phyloP scores from a whole-genome alignment of 768 basidiomycete genomes.

The Lactifluus subvellereus region DNA sequence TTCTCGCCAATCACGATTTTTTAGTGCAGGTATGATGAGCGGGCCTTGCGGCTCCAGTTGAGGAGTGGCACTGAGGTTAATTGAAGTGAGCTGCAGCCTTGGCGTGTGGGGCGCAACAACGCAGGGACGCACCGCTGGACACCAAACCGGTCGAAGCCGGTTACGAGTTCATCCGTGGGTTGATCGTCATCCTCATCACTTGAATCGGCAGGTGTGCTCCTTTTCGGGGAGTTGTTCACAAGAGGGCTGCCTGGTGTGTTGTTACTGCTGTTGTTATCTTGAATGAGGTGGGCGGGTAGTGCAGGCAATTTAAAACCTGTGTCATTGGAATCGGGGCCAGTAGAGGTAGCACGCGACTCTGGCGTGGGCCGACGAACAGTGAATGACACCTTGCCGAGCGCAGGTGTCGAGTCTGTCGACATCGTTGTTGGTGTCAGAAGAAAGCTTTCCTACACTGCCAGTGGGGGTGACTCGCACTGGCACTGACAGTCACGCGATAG shows the following conservation, averaged over 20 bases:
- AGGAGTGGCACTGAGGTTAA: conserved; percentile 40
- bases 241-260: conserved; percentile 52
- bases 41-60: conserved; percentile 49
- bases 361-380: conserved; percentile 78
- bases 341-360: conserved; percentile 53
- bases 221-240: conserved; percentile 46
- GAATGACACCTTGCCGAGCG: conserved; percentile 72
- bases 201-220: conserved; percentile 40
- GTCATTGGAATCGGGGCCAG: conserved; percentile 56
- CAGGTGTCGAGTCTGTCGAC: conserved; percentile 24
- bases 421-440: conserved; percentile 6
- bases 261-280: conserved; percentile 33
- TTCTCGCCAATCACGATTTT: conserved; percentile 90
- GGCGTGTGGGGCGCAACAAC: conserved; percentile 2
- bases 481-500: background rate
- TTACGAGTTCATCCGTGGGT: conserved; percentile 60
- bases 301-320: conserved; percentile 51
- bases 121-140: conserved; percentile 75
- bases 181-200: conserved; percentile 50
- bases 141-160: conserved; percentile 65
- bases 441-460: too few species aligned
- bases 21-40: conserved; percentile 77
- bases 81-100: conserved; percentile 70
- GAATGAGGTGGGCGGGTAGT: conserved; percentile 51
- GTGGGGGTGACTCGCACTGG: too few species aligned